Evolutionary conservation across 139 green algal species (phyloP).

Genomic region (Chlorella sp.): DNA sequence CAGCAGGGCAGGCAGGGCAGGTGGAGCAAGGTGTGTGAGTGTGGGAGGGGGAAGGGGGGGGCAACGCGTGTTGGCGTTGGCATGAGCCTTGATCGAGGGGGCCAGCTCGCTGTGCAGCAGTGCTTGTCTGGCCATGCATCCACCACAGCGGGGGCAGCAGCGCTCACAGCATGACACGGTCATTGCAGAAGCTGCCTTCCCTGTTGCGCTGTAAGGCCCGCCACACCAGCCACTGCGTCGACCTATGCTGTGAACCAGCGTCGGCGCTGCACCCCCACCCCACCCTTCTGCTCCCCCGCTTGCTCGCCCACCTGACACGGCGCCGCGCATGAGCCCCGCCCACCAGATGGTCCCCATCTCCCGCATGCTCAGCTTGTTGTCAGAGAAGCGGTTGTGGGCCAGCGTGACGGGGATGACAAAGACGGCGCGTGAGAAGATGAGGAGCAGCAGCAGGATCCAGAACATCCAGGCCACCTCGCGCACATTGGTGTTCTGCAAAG

Average conservation of each 20-base stretch:
- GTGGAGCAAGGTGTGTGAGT: not conserved
- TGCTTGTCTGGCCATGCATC: not conserved
- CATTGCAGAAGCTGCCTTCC: not conserved
- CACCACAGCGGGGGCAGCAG: not conserved
- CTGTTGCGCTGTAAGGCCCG: not conserved
- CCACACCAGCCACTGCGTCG: too few relatives aligned
- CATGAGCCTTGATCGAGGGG: too few relatives aligned
- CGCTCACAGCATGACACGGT: not conserved
- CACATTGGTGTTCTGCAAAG: slow-evolving; percentile 53
- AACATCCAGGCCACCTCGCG: slow-evolving; percentile 69
- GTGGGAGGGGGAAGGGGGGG: not conserved
- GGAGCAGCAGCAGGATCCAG: slow-evolving; percentile 64
- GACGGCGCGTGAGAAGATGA: slow-evolving; percentile 55
- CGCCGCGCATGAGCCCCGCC: slow-evolving; percentile 78
- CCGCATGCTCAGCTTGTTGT: slow-evolving; percentile 50
- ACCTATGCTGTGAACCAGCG: too few relatives aligned
- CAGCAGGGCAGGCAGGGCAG: not conserved
- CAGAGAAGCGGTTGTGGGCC: slow-evolving; percentile 57
- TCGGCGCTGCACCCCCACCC: too few relatives aligned
- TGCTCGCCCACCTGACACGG: slow-evolving; percentile 58
- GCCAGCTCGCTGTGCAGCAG: not conserved
- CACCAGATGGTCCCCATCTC: slow-evolving; percentile 84
- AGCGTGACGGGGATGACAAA: slow-evolving; percentile 68
- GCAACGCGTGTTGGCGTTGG: not conserved
- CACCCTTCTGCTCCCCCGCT: not conserved